Evolutionary conservation across 805 yeast genomes (phyloP), one percentile per base, ranked within the genome.

Genomic region (Monosporozyma siamensis): DNA sequence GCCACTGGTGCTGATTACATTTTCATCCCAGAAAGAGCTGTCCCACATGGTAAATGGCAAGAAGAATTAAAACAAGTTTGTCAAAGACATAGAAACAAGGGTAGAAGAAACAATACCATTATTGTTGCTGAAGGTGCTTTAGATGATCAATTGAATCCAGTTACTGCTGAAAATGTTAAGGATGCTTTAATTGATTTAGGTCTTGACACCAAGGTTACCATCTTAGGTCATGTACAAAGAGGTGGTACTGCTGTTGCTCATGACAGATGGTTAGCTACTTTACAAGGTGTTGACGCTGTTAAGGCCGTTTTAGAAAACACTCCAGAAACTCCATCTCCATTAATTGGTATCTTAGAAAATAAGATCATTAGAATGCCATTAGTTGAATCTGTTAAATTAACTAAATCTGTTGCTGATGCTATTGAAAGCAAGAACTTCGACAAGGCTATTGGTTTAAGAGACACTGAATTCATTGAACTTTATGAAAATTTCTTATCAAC

Each of bases 51-150:
- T 26, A 71, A 72, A 26, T 92, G 98, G 98, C 76, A 77, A 52
- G 79, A 78, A 22, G 85, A 86, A 50, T 76, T 92, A 78, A 73
- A 78, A 53, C 69, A 73, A 30, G 78, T 88, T 51, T 87, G 87
- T 50, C 61, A 67, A 45, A 77, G 86, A 53, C 97, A 90, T 66
- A 77, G 97, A 57, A 66, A 69, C 40, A 80, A 77, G 55, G 98
- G 98, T 46, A 83, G 89, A 66, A 75, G 98, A 65, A 90, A 89
- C 67, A 85, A 95, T 36, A 89, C 89, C 41, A 96, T 92, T 44
- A 87, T 92, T 62, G 97, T 92, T 30, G 96, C 98, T 21, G 98
- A 92, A 69, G 98, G 98, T 61, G 98, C 98, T 24, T 77, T 90
- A 47, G 92, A 86, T 58, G 71, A 73, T 51, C 80, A 85, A 46